Base-by-base conservation (phyloP, 2,329 filamentous ascomycete genomes). In the Pseudocercospora macadamiae region DNA sequence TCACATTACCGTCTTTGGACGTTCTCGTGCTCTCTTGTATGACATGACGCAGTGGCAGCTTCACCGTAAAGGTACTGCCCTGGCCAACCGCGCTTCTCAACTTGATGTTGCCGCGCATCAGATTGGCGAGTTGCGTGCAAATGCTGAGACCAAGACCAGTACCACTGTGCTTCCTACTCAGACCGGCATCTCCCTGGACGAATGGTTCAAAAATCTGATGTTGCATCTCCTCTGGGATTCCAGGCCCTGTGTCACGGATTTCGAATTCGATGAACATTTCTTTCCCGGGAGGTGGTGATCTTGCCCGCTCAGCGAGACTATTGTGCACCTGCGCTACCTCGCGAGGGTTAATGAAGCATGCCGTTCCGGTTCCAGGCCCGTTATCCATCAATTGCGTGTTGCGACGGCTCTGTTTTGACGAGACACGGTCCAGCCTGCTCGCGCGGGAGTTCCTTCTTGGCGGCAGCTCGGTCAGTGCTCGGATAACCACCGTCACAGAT, bases 161-260 rank as follows among this genome's bases (percentile, higher is more conserved):
- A 14, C 93, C 93, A 19, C 91, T 91, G 70, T 89, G 96, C 71
- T 95, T 95, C 73, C 91, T 95, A 77, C 89, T 96, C n/a, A 97
- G 76, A 0, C 91, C 90, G 1, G 95, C 79, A 70, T 96, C 92
- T 16, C 89, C 93, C 74, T 97, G 93, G 0, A 96, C 90, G 70
- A 97, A 97, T 0, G 93, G 93, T 73, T 96, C 92, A 71, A 97
- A 97, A 10, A 97, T 91, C 64, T 88, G 87, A 55, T 89, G 81
- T 67, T 92, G 91, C 74, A 96, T 84, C 62, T 88, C 79, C 4
- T 86, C 83, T 0, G 91, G 86, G 57, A 96, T 96, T 25, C 93
- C 93, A 0, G 91, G 91, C 0, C 93, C 93, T 0, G 88, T 93
- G 66, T 97, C 93, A 71, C 91, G 83, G 1, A 96, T 91, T 71